Base-by-base conservation (phyloP, 306 rosid species). In the Hippophae tibetana region DNA sequence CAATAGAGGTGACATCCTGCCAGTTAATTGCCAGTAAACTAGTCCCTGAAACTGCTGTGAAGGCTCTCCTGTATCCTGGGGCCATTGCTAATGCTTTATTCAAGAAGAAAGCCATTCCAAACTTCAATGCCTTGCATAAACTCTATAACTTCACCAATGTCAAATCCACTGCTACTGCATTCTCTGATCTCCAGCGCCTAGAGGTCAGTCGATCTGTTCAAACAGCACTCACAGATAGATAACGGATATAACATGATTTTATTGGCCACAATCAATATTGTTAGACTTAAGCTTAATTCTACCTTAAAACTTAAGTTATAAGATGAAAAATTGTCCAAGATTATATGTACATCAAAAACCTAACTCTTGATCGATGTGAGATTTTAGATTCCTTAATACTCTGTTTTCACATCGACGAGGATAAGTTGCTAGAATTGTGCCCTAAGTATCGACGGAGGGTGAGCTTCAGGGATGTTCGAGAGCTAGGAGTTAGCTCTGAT, bases 11-110 rank as follows among this genome's bases (percentile, higher is more conserved):
- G 72, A 79, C 95, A 75, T 74, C 77, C 49, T 83, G 94, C 18
- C 95, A 82, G 56, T 69, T 90, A 61, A 62, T 85, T 64, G 81
- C 82, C 52, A 73, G 74, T 66, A 78, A 87, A 41, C 43, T 76
- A 1, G 54, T 82, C 63, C 97, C 92, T 26, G 42, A 11, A 54
- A 43, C 55, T 59, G 65, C 69, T 23, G 94, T 83, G 66, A 76
- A 87, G 79, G 61, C 74, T 45, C 76, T 90, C 23, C 79, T 87
- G 45, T 87, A 84, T 77, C 97, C 95, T 3, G 94, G 90, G 44
- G 85, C 90, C 56, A 27, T 82, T 63, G 82, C 82, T 9, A 73
- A 79, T 49, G 90, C 83, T 47, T 73, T 82, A 57, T 60, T 57
- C 48, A 56, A 70, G 10, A 58, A 64, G 12, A 63, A 69, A 63